Evolutionary conservation across 306 rosid genomes (phyloP), one percentile per base, ranked within the genome.

Genomic region (Gastrolobium bilobum): DNA sequence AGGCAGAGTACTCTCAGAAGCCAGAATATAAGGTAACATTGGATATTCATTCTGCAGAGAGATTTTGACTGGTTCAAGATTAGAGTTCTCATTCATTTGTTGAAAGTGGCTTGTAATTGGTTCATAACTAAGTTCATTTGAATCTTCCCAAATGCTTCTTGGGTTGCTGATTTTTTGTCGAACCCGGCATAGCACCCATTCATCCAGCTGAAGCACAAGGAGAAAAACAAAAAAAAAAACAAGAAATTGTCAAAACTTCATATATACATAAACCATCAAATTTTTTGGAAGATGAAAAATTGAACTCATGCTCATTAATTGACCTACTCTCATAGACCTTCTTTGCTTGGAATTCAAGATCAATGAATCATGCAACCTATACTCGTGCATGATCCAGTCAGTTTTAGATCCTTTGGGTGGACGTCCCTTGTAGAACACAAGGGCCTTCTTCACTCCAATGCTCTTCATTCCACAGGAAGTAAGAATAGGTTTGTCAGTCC

Each of bases 371-470:
- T 77, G 93, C 87, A 87, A 61, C 78, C 96, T 81, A 57, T 92
- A 90, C 83, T 90, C 94, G 20, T 90, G 86, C 96, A 92, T 92
- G 83, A 89, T 85, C 96, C 97, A 92, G 0, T 90, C 90, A 0
- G 96, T 87, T 82, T 92, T 89, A 54, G 85, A 73, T 4, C 97
- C 97, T 70, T 89, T 92, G 0, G 90, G 93, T 3, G 97, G 91
- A n/a, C 87, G 88, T 0, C 97, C 97, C 6, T 68, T 79, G 84
- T 92, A 89, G 84, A 90, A 89, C 7, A 87, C 96, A 57, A 92
- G 89, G 10, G 96, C 90, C 75, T 92, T 92, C 89, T 92, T 92
- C 61, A 90, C 92, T 29, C 92, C 93, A 71, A 85, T 84, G 76
- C 89, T 87, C 72, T 84, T 87, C 79, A 85, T 82, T 35, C 90